Conservation (phyloP, 2,329 filamentous ascomycete species). For the Monosporascus sp. region DNA sequence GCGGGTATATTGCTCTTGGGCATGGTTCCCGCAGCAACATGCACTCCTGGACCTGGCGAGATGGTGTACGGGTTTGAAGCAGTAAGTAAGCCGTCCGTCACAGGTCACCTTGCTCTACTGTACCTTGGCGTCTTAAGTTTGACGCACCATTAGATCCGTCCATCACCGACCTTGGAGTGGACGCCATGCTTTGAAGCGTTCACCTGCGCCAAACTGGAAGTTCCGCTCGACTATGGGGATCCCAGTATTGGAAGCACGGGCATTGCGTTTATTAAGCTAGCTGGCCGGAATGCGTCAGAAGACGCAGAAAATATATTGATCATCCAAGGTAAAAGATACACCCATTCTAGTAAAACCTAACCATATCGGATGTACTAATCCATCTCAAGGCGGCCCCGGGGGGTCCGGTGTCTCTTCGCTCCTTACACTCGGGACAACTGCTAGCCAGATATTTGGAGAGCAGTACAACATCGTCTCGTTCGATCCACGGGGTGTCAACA, state of each 20-base stretch:
- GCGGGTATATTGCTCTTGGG: too few relatives aligned
- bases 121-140: too few relatives aligned
- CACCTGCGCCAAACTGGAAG: constrained; percentile 24
- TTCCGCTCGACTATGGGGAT: constrained; percentile 26
- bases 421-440: constrained; percentile 8
- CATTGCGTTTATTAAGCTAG: constrained; percentile 25
- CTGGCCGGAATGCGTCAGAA: constrained; percentile 25
- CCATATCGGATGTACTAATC: constrained; percentile 8
- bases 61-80: too few relatives aligned
- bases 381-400: constrained; percentile 29
- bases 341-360: background rate
- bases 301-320: constrained; percentile 23
- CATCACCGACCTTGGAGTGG: constrained; percentile 27
- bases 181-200: constrained; percentile 27
- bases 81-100: too few relatives aligned
- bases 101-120: too few relatives aligned
- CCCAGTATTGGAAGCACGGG: constrained; percentile 20
- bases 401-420: constrained; percentile 30
- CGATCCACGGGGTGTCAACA: constrained; percentile 36
- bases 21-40: too few relatives aligned
- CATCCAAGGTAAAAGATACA: constrained; percentile 19
- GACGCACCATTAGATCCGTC: background rate
- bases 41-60: too few relatives aligned
- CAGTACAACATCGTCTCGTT: constrained; percentile 38
- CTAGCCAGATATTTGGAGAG: constrained; percentile 28